Evolutionary conservation across 176 grass and related monocot genomes (phyloP).

Genomic region (Phoenix roebelenii): DNA sequence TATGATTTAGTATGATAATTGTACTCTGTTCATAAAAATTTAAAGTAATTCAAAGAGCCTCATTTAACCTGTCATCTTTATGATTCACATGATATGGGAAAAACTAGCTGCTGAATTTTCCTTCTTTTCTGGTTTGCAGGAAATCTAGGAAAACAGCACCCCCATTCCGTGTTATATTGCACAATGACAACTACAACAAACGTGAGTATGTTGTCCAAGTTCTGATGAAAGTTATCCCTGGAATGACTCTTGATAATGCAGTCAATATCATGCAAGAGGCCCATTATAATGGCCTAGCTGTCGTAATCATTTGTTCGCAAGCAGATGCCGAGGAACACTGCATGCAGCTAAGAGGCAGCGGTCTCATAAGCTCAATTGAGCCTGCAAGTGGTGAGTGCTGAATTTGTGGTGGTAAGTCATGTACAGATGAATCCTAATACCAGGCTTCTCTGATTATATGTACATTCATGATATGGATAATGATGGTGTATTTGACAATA

Average conservation of each 20-base stretch:
- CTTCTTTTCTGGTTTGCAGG: conserved; percentile 27
- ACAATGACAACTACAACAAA: conserved; percentile 85
- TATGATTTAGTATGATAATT: too few species aligned
- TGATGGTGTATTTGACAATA: too few species aligned
- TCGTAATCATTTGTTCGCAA: conserved; percentile 80
- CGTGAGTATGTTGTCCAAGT: conserved; percentile 91
- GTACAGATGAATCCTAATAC: too few species aligned
- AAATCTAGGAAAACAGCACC: conserved; percentile 72
- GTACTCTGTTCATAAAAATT: too few species aligned
- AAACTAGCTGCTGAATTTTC: too few species aligned
- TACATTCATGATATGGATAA: too few species aligned
- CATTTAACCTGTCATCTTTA: too few species aligned
- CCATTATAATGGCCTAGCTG: conserved; percentile 73
- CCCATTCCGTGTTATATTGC: conserved; percentile 63
- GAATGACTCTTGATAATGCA: conserved; percentile 81
- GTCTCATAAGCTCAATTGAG: conserved; percentile 74
- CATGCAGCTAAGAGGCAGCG: conserved; percentile 67
- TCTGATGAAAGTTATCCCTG: conserved; percentile 94
- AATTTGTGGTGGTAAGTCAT: neutral
- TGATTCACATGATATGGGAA: too few species aligned
- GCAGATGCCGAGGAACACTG: conserved; percentile 67
- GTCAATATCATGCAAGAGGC: conserved; percentile 99
- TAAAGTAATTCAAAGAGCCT: too few species aligned
- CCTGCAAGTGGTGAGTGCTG: conserved; percentile 72
- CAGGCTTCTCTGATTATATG: too few species aligned